Evolutionary conservation across 2,329 filamentous ascomycete species (phyloP).

Genomic region (Aureobasidium sp.): DNA sequence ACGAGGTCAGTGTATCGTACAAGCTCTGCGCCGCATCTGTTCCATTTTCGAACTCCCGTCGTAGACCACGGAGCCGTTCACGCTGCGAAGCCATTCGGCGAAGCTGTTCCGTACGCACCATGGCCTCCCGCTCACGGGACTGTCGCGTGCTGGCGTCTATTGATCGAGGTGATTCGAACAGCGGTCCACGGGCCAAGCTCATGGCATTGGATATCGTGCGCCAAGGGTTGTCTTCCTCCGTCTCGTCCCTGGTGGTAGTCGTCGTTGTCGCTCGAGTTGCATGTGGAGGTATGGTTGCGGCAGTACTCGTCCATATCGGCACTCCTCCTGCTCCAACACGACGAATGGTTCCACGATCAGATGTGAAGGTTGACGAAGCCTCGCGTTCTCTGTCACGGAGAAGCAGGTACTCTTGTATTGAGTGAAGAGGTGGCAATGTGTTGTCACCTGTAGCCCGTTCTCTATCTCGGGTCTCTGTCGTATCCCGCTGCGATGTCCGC

Average conservation of each 20-base stretch:
- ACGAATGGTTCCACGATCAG: neutral
- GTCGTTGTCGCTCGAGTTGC: slow-evolving; percentile 2
- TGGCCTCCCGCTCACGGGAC: neutral
- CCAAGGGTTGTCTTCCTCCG: slow-evolving; percentile 34
- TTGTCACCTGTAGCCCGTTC: neutral
- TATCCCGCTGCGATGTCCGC: neutral
- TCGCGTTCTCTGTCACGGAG: slow-evolving; percentile 9
- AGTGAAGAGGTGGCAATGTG: slow-evolving; percentile 10
- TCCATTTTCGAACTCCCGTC: slow-evolving; percentile 7
- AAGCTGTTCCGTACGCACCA: slow-evolving; percentile 5
- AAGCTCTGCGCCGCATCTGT: slow-evolving; percentile 3
- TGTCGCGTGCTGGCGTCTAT: slow-evolving; percentile 11
- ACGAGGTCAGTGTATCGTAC: slow-evolving; percentile 4
- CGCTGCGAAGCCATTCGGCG: slow-evolving; percentile 5
- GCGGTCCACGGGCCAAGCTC: slow-evolving; percentile 26
- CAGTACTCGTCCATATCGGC: neutral
- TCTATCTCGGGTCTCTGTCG: neutral
- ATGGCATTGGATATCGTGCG: slow-evolving; percentile 40
- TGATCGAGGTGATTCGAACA: slow-evolving; percentile 21
- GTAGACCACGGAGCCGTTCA: slow-evolving; percentile 4
- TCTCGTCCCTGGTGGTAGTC: neutral
- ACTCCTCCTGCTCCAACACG: neutral
- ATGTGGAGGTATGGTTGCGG: slow-evolving; percentile 8
- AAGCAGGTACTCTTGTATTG: slow-evolving; percentile 10
- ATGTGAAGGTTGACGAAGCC: neutral